Conservation (phyloP, 177 flowering plant species). For the Vitis hybrid region DNA sequence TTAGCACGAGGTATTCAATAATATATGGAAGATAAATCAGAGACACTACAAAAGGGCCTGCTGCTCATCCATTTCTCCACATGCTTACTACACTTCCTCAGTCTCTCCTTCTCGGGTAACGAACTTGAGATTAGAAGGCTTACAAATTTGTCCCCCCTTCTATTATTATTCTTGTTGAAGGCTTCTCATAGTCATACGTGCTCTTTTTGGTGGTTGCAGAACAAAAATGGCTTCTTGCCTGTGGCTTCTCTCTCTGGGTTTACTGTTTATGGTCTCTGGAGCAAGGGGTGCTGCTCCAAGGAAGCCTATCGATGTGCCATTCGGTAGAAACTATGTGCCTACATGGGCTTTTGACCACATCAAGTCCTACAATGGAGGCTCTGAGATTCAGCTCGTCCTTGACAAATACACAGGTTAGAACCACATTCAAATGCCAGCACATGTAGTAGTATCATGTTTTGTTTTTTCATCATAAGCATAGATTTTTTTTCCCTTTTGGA, state of each 20-base stretch:
- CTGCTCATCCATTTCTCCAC: neutral
- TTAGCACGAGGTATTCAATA: neutral
- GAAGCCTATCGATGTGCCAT: constrained; percentile 33
- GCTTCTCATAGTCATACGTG: neutral
- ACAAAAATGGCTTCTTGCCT: constrained; percentile 16
- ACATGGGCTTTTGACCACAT: constrained; percentile 55
- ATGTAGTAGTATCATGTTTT: no score
- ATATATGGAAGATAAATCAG: no score
- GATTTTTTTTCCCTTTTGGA: neutral
- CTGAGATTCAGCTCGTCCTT: constrained; percentile 39
- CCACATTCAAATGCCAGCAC: neutral
- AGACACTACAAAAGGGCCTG: constrained; percentile 4
- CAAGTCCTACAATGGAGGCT: constrained; percentile 43
- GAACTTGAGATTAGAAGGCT: neutral
- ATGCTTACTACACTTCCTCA: neutral
- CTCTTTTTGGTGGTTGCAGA: neutral
- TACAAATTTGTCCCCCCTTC: neutral
- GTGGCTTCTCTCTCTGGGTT: constrained; percentile 13
- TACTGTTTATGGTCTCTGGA: constrained; percentile 15
- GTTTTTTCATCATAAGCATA: neutral
- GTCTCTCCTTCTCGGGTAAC: constrained; percentile 2
- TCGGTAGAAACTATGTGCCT: constrained; percentile 41
- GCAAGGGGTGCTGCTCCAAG: constrained; percentile 35
- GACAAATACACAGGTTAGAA: constrained; percentile 40
- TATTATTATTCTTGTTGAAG: neutral